A percentile compares a stretch with the other conserved stretches of the same genome.
Evolutionary conservation across 2,329 filamentous ascomycete species (phyloP).

Genomic region (Cyphellophora attinorum): DNA sequence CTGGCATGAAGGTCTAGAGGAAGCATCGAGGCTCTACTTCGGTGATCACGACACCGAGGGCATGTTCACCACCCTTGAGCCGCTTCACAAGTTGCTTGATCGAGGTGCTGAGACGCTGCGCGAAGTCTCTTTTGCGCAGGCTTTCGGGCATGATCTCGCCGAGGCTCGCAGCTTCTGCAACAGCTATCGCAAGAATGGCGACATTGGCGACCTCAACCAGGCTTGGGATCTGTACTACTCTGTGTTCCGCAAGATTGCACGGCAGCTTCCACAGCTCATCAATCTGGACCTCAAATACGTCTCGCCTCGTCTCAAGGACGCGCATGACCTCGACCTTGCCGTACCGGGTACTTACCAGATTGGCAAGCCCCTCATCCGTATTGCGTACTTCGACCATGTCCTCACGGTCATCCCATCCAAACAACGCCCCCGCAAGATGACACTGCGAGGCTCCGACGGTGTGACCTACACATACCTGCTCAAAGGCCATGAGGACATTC

Average conservation of each 20-base stretch:
- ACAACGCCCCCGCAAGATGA: slow-evolving; percentile 84
- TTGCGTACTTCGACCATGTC: slow-evolving; percentile 81
- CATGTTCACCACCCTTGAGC: slow-evolving; percentile 86
- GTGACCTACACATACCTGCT: slow-evolving; percentile 77
- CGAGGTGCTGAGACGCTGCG: slow-evolving; percentile 84
- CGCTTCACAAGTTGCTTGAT: slow-evolving; percentile 84
- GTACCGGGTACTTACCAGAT: slow-evolving; percentile 93
- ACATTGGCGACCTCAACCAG: slow-evolving; percentile 90
- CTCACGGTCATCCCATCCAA: slow-evolving; percentile 93
- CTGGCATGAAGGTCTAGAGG: slow-evolving; percentile 96
- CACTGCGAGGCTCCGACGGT: slow-evolving; percentile 80
- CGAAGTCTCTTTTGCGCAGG: slow-evolving; percentile 95
- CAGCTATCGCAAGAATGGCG: slow-evolving; percentile 78
- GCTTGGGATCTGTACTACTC: slow-evolving; percentile 99
- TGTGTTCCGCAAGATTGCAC: slow-evolving; percentile 89
- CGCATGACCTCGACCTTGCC: slow-evolving; percentile 77
- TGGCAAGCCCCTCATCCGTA: slow-evolving; percentile 67
- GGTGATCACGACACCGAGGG: slow-evolving; percentile 95
- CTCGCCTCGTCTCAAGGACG: slow-evolving; percentile 81
- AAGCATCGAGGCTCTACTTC: slow-evolving; percentile 93
- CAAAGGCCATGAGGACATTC: slow-evolving; percentile 99
- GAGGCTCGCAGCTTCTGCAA: slow-evolving; percentile 95
- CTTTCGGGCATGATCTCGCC: slow-evolving; percentile 87
- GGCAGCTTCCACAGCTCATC: slow-evolving; percentile 86
- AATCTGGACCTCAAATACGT: slow-evolving; percentile 92